Base-by-base conservation (phyloP, 2,329 filamentous ascomycete species). In the Aspergillus fischeri region DNA sequence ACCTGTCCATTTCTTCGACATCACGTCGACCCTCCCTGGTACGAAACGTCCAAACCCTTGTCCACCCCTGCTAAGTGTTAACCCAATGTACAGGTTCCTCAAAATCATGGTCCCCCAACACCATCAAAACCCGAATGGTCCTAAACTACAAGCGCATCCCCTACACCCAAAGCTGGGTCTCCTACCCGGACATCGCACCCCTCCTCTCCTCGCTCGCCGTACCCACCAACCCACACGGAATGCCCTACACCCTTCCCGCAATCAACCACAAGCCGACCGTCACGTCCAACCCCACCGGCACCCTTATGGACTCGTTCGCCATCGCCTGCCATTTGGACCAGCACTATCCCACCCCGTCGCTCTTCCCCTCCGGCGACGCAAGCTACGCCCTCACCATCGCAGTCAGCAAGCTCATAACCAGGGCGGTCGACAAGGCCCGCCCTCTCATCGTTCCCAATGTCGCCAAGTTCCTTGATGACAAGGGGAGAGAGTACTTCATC, bases 1-100 rank as follows among this genome's bases (percentile, higher is more conserved):
- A 14, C 67, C 69, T 1, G 65, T 73, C 20, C 71, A 74, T 48
- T 69, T 74, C 55, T 73, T 74, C 55, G 71, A 74, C 55, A 63
- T 74, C 32, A 52, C 50, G 17, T 72, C 68, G 9, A 63, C 60
- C 21, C 62, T 72, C 10, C 62, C 66, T 52, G 67, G 68, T 71
- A 60, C 32, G 50, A 47, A 32, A 14, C 20, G 41, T 41, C 49
- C 9, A 45, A 27, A 3, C 7, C 24, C 24, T 24, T 24, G 24
- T 24, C 24, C 24, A 2, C 24, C 24, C 3, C 24, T 24, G 24
- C 24, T 24, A 24, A 24, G 24, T 24, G 24, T 24, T 24, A 24
- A 24, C 24, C 24, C 3, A 42, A 47, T 44, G 14, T 24, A 20
- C 55, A 73, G 71, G 65, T 4, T 10, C 65, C 20, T 59, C 58